Evolutionary conservation across 257 asterid species (phyloP).

Genomic region (Osmanthus fragrans): DNA sequence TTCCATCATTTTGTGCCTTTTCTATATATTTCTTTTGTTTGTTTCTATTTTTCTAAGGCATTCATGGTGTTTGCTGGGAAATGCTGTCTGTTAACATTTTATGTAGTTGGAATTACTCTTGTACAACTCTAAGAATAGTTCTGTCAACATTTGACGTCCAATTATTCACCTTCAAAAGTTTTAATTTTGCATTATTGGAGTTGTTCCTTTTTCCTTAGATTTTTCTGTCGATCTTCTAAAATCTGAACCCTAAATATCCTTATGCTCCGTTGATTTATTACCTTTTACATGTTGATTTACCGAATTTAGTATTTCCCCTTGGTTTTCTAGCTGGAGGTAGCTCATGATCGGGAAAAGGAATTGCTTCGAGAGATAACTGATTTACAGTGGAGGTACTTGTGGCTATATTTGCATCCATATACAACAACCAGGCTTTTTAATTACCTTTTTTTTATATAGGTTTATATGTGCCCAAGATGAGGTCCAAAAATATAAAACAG

Average conservation of each 20-base stretch:
- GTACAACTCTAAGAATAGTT: no score
- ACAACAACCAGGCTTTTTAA: background rate
- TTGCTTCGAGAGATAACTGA: conserved; percentile 70
- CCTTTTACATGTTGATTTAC: background rate
- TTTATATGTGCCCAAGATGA: conserved; percentile 48
- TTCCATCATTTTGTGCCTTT: background rate
- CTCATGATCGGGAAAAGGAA: conserved; percentile 80
- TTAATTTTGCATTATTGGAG: background rate
- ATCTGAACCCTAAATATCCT: background rate
- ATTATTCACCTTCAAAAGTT: background rate
- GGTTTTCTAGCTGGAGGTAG: conserved; percentile 65
- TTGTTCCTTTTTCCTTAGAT: background rate
- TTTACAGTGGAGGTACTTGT: conserved; percentile 66
- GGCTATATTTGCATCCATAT: background rate
- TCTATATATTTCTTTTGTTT: no score
- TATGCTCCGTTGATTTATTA: background rate
- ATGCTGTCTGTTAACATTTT: background rate
- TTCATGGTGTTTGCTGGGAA: background rate
- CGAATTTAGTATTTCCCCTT: conserved; percentile 4
- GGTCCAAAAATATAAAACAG: conserved; percentile 48
- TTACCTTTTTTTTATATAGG: conserved; percentile 28
- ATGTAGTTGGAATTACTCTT: background rate
- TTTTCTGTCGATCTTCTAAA: background rate
- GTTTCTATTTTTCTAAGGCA: background rate
- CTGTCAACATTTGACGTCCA: background rate